Conservation (phyloP, 75 land plant genomes). For the Picea sitchensis region DNA sequence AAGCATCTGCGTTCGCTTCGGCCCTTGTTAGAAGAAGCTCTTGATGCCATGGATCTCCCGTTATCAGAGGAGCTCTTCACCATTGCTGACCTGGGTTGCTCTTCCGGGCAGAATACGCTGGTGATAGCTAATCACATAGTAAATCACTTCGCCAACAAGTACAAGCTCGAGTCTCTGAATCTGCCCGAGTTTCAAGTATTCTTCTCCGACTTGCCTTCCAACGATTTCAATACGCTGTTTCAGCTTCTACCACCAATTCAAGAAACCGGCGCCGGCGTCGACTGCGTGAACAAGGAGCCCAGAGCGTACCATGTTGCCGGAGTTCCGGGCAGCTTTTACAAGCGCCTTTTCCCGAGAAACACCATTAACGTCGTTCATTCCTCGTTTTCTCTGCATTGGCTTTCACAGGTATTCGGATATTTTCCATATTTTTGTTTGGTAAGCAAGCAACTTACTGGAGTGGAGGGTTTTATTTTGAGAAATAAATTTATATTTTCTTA, state of each 20-base stretch:
- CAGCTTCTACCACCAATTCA: conserved; percentile 48
- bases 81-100: conserved; percentile 69
- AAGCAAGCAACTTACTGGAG: no score
- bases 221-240: conserved; percentile 81
- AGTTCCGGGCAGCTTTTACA: conserved; percentile 74
- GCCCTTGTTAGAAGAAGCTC: conserved; percentile 37
- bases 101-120: conserved; percentile 59
- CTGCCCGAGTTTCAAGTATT: conserved; percentile 60
- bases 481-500: no score
- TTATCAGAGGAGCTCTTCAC: conserved; percentile 22
- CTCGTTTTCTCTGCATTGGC: conserved; percentile 76
- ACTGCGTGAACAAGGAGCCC: conserved; percentile 22
- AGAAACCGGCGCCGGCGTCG: conserved; percentile 8
- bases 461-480: no score
- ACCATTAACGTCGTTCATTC: conserved; percentile 61
- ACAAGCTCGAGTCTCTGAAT: conserved; percentile 14
- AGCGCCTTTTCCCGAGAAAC: conserved; percentile 55
- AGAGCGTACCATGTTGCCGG: conserved; percentile 56
- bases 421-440: no score
- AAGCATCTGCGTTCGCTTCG: conserved; percentile 40
- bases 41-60: conserved; percentile 26
- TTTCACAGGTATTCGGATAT: conserved; percentile 53
- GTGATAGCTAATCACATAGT: conserved; percentile 45
- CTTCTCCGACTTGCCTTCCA: conserved; percentile 72
- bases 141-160: conserved; percentile 37